phyloP scores from a whole-genome alignment of 2,329 filamentous ascomycete genomes.

The Lecanicillium sp. region DNA sequence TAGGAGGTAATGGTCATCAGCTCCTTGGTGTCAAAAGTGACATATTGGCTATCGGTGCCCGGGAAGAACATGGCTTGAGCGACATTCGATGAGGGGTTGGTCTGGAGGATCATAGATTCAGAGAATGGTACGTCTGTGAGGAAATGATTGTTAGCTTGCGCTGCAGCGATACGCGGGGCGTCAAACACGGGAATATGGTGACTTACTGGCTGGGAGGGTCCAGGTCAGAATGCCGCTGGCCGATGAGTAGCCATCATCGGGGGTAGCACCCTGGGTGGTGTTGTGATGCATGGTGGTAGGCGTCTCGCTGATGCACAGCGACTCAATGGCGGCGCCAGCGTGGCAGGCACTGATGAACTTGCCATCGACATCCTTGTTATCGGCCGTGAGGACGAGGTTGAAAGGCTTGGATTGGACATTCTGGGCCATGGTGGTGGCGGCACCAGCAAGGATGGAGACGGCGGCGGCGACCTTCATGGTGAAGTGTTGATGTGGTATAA shows the following conservation, averaged over 20 bases:
- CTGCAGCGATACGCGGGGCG: no score
- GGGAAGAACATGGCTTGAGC: slow-evolving; percentile 7
- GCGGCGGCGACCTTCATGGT: slow-evolving; percentile 6
- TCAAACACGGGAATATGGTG: background rate
- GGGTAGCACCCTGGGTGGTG: background rate
- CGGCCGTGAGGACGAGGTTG: slow-evolving; percentile 2
- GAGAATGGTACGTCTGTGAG: slow-evolving; percentile 1
- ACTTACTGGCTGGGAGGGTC: slow-evolving; percentile 6
- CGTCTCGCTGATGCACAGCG: background rate
- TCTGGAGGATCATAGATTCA: slow-evolving; percentile 1
- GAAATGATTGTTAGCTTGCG: background rate
- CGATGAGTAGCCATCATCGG: background rate
- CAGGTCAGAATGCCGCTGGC: slow-evolving; percentile 5
- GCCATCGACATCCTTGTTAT: slow-evolving; percentile 1
- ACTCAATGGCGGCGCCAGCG: slow-evolving; percentile 8
- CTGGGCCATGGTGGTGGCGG: slow-evolving; percentile 2
- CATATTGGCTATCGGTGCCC: background rate
- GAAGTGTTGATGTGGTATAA: background rate
- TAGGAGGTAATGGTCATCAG: background rate
- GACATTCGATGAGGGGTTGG: slow-evolving; percentile 5
- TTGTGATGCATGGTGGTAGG: slow-evolving; percentile 8
- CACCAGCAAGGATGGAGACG: slow-evolving; percentile 3
- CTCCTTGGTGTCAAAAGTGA: slow-evolving; percentile 2
- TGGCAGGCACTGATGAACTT: slow-evolving; percentile 6
- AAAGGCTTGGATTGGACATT: slow-evolving; percentile 6